Evolutionary conservation across 1,139 yeast species (phyloP).

Genomic region (Taiozyma onychis): DNA sequence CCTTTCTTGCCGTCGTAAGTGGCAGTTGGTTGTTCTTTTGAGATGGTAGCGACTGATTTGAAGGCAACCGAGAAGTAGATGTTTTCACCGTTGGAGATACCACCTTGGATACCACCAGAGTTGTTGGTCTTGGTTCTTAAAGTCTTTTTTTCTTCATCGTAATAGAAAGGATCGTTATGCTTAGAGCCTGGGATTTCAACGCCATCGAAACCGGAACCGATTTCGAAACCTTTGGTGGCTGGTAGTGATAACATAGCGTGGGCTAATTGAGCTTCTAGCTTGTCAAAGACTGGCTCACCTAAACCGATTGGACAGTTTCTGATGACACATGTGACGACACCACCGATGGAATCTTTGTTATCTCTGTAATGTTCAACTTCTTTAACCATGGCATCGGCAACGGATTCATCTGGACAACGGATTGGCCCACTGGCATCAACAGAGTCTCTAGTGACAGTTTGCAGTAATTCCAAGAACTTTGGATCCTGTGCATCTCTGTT

Average conservation of each 20-base stretch:
- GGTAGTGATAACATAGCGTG: slow-evolving; percentile 98
- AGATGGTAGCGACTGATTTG: slow-evolving; percentile 96
- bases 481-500: slow-evolving; percentile 64
- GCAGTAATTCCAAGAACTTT: slow-evolving; percentile 58
- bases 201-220: slow-evolving; percentile 94
- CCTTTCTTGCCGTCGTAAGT: slow-evolving; percentile 86
- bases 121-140: slow-evolving; percentile 85
- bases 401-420: slow-evolving; percentile 79
- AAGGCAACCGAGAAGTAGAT: slow-evolving; percentile 93
- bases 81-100: slow-evolving; percentile 93
- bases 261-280: slow-evolving; percentile 88
- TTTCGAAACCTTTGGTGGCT: slow-evolving; percentile 96
- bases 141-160: slow-evolving; percentile 45
- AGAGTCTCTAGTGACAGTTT: slow-evolving; percentile 77
- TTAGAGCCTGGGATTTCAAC: slow-evolving; percentile 85
- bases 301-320: slow-evolving; percentile 91
- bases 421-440: slow-evolving; percentile 88
- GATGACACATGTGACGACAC: slow-evolving; percentile 94
- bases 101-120: slow-evolving; percentile 98
- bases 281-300: slow-evolving; percentile 97
- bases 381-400: slow-evolving; percentile 76
- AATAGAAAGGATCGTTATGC: slow-evolving; percentile 84
- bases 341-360: slow-evolving; percentile 90
- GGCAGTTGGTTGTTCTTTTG: slow-evolving; percentile 85
- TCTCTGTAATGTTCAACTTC: slow-evolving; percentile 86